Base-by-base conservation (phyloP, 306 rosid species). In the Albizia julibrissin region DNA sequence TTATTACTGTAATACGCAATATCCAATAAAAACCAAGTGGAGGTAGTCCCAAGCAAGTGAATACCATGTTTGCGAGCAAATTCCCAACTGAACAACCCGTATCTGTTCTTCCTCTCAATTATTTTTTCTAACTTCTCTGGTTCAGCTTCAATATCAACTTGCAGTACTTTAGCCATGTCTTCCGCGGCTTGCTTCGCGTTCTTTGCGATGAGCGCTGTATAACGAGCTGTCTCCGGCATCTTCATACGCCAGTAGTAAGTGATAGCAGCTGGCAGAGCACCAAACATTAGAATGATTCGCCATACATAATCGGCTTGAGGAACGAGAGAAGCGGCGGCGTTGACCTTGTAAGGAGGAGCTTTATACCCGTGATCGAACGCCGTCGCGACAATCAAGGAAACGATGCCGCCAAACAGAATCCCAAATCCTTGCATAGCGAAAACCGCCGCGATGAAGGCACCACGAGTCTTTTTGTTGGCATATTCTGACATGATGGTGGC, bases 241-340 rank as follows among this genome's bases (percentile, higher is more conserved):
- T 90, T 86, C 90, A 90, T 90, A 2, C 93, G 89, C 91, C 90
- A 90, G 33, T 90, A 90, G 84, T 83, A 90, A 1, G 93, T 90
- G 11, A 90, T 15, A 12, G 46, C 81, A 0, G 93, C 80, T 2
- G 69, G 69, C 6, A 64, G 39, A 29, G 69, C 42, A 6, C 69
- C 69, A 6, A 64, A 29, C 69, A 90, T 86, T 2, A 90, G 26
- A 56, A 90, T 82, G 1, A 90, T 58, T 2, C 93, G 90, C 93
- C 91, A 90, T 0, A 88, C 82, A 21, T 68, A 90, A 31, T 90
- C 93, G 1, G 88, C 87, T 0, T 75, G 77, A 6, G 72, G 72
- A 6, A 65, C 74, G 0, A 85, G 52, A 6, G 93, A 90, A 0
- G 27, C 88, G 0, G 5, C 12, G 1, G 44, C n/a, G 58, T 81